phyloP scores from a whole-genome alignment of 1,284 basidiomycete genomes.

The Phellinidium pouzarii region DNA sequence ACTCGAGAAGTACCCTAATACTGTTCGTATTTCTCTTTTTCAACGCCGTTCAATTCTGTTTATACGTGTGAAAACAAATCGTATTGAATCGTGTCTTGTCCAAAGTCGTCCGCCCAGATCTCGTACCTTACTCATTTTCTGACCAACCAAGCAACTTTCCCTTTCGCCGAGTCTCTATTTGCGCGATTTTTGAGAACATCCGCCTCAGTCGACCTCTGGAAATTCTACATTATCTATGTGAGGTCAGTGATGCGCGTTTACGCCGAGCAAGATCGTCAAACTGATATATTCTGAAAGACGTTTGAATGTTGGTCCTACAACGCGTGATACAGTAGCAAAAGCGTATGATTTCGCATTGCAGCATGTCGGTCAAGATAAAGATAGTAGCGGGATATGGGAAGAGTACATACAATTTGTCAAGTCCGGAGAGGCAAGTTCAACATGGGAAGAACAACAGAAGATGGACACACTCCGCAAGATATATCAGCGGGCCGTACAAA shows the following conservation, averaged over 20 bases:
- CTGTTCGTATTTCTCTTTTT: slow-evolving; percentile 41
- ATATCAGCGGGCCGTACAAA: slow-evolving; percentile 90
- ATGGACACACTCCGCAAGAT: slow-evolving; percentile 90
- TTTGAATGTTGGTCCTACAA: slow-evolving; percentile 46
- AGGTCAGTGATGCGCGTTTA: slow-evolving; percentile 40
- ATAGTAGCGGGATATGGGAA: slow-evolving; percentile 69
- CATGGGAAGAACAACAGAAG: slow-evolving; percentile 95
- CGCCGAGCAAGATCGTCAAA: background rate
- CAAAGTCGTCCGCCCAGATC: slow-evolving; percentile 67
- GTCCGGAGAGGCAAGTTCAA: slow-evolving; percentile 71
- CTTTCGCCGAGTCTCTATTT: slow-evolving; percentile 73
- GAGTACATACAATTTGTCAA: slow-evolving; percentile 83
- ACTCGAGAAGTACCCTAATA: slow-evolving; percentile 73
- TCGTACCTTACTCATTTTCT: slow-evolving; percentile 80
- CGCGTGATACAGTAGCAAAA: slow-evolving; percentile 72
- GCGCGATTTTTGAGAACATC: slow-evolving; percentile 76
- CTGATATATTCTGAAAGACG: slow-evolving; percentile 33
- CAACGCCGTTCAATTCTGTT: slow-evolving; percentile 6
- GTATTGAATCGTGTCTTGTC: slow-evolving; percentile 20
- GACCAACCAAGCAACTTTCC: slow-evolving; percentile 49
- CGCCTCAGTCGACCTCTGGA: slow-evolving; percentile 82
- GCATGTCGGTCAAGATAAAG: slow-evolving; percentile 83
- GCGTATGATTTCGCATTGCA: slow-evolving; percentile 93
- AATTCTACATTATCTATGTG: slow-evolving; percentile 79
- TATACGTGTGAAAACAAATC: slow-evolving; percentile 14